Evolutionary conservation across 345 rosid genomes (phyloP), one percentile per base, ranked within the genome.

Genomic region (Linum lewisii): DNA sequence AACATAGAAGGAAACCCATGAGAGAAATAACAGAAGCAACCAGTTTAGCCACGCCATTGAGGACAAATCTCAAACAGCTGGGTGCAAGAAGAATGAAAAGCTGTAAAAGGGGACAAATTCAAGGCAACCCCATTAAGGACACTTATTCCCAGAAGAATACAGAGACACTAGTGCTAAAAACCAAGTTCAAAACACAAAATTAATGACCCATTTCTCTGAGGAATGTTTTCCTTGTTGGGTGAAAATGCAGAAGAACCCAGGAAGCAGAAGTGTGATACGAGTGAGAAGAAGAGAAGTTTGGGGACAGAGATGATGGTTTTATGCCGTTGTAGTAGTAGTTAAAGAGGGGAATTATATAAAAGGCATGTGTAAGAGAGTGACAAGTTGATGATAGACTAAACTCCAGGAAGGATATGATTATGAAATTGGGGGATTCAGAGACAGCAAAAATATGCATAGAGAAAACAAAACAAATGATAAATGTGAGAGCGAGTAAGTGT

Each of bases 1-100:
- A 21, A 78, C 61, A 63, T 68, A 67, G 63, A 74, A 67, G 63
- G 72, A 38, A 51, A 53, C 57, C 77, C 84, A 78, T 18, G 79
- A 73, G 70, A 81, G 67, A 54, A 69, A 66, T 62, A 75, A 62
- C 5, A 78, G 49, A 51, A 60, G 70, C 45, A 79, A 63, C 75
- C 70, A 47, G 62, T 57, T 66, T 36, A 67, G 63, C 23, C 49
- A 62, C 54, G 61, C 75, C 90, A 84, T 81, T 61, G 58, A 65
- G 21, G 60, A 52, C 56, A 20, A 52, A 52, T 52, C 24, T 52
- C 24, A 52, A 52, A 21, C 56, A 8, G 16, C 13, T 42, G 15
- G 47, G 7, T 52, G 25, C 11, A 6, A 24, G 20, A 21, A 13
- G 25, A 4, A 29, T 29, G 56, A 52, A 20, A 11, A 52, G 15